Evolutionary conservation across 768 basidiomycete species (phyloP).

Genomic region (Hypsizygus marmoreus): DNA sequence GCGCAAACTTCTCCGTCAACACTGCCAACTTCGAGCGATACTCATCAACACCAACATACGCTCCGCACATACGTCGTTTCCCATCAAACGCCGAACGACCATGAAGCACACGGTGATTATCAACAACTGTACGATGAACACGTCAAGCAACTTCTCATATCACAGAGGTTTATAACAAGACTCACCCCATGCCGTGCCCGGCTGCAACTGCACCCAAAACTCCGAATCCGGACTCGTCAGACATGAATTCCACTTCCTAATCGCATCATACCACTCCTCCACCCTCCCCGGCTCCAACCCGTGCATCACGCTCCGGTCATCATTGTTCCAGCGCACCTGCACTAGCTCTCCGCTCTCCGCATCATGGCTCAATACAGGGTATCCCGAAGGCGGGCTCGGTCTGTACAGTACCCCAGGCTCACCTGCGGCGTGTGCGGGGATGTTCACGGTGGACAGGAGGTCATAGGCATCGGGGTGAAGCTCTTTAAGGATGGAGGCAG

Average conservation of each 20-base stretch:
- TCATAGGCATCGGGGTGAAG: slow-evolving; percentile 71
- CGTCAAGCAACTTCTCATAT: not conserved
- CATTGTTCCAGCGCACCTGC: slow-evolving; percentile 93
- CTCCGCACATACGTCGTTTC: slow-evolving; percentile 90
- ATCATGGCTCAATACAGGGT: slow-evolving; percentile 77
- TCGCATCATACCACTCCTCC: slow-evolving; percentile 76
- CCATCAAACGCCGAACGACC: slow-evolving; percentile 92
- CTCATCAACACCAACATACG: slow-evolving; percentile 92
- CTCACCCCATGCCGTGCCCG: slow-evolving; percentile 85
- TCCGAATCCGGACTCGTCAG: slow-evolving; percentile 82
- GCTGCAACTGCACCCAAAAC: slow-evolving; percentile 88
- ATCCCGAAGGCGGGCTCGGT: slow-evolving; percentile 57
- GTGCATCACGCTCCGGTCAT: slow-evolving; percentile 84
- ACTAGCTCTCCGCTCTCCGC: slow-evolving; percentile 55
- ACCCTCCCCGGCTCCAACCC: slow-evolving; percentile 59
- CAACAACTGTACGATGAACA: slow-evolving; percentile 57
- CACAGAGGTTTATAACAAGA: too few relatives aligned
- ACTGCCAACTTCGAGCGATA: slow-evolving; percentile 79
- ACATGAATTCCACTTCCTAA: slow-evolving; percentile 74
- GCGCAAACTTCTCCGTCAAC: slow-evolving; percentile 58
- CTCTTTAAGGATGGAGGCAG: slow-evolving; percentile 75
- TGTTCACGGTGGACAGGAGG: slow-evolving; percentile 63
- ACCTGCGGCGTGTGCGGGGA: slow-evolving; percentile 90
- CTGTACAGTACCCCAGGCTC: slow-evolving; percentile 59
- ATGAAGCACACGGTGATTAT: slow-evolving; percentile 93